Evolutionary conservation across 129 eudicot genomes (phyloP).

Genomic region (Centaurea solstitialis): DNA sequence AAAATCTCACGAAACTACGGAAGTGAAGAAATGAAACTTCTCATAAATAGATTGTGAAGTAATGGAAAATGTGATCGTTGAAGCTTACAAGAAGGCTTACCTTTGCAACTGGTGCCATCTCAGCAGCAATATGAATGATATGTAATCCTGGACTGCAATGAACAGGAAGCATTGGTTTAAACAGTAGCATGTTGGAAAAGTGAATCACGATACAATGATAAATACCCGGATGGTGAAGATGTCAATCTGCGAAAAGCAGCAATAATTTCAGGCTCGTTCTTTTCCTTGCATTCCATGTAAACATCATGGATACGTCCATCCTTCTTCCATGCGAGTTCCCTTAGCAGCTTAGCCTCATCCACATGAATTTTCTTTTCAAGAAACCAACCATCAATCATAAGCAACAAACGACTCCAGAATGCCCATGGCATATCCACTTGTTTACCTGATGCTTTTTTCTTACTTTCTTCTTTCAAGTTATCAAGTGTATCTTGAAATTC

Average conservation of each 20-base stretch:
- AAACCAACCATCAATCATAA: constrained; percentile 88
- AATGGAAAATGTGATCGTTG: background rate
- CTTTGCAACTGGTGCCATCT: constrained; percentile 99
- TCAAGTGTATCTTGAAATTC: constrained; percentile 85
- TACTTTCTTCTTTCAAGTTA: constrained; percentile 75
- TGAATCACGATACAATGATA: constrained; percentile 8
- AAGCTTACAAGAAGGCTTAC: constrained; percentile 31
- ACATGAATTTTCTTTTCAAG: constrained; percentile 75
- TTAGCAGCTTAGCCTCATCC: constrained; percentile 66
- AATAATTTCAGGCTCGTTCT: constrained; percentile 62
- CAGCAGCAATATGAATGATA: constrained; percentile 94
- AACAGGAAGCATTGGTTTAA: constrained; percentile 26
- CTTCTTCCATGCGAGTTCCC: constrained; percentile 85
- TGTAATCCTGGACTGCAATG: constrained; percentile 76
- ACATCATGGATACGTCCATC: constrained; percentile 67
- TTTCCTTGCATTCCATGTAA: constrained; percentile 72
- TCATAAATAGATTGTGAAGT: background rate
- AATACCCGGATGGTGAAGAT: constrained; percentile 59
- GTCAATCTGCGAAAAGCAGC: constrained; percentile 61
- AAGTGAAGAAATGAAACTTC: background rate
- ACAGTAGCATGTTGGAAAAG: constrained; percentile 1
- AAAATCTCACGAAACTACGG: background rate
- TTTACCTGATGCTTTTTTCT: constrained; percentile 58
- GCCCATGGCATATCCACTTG: constrained; percentile 81
- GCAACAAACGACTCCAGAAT: constrained; percentile 86